Percentiles rank a stretch among this genome's conserved stretches.
Evolutionary conservation across 305 asterid genomes (phyloP).

Genomic region (Plantago rigida): DNA sequence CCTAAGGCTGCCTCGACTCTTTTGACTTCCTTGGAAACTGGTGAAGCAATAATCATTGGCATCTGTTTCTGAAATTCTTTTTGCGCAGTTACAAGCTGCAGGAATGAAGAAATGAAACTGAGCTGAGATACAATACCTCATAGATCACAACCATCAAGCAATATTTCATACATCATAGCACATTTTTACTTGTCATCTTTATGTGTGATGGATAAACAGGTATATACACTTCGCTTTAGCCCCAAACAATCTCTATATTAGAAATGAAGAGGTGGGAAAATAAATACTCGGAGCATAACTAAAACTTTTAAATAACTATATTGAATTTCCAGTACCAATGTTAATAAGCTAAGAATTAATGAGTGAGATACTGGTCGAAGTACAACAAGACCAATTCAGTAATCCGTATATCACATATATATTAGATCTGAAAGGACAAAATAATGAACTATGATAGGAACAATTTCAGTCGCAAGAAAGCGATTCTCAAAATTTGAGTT

Average conservation of each 20-base stretch:
- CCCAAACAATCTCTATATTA: background rate
- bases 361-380: background rate
- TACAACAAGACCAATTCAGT: background rate
- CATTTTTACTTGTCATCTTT: conserved; percentile 4
- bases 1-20: conserved; percentile 72
- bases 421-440: no score
- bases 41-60: conserved; percentile 43
- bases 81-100: conserved; percentile 54
- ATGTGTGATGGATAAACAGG: background rate
- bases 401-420: no score
- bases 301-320: background rate
- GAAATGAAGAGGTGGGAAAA: background rate
- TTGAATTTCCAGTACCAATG: background rate
- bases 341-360: background rate
- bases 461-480: no score
- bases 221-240: conserved; percentile 4
- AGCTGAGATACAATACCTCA: conserved; percentile 20
- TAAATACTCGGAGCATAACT: background rate
- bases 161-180: background rate
- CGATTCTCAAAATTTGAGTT: no score
- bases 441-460: no score
- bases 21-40: conserved; percentile 71
- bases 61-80: conserved; percentile 77
- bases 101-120: conserved; percentile 22
- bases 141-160: background rate